These are phyloP conservation scores for Trichosanthes truncata DNA, from an alignment of 306 rosid species.

Conservation along the genomic window DNA sequence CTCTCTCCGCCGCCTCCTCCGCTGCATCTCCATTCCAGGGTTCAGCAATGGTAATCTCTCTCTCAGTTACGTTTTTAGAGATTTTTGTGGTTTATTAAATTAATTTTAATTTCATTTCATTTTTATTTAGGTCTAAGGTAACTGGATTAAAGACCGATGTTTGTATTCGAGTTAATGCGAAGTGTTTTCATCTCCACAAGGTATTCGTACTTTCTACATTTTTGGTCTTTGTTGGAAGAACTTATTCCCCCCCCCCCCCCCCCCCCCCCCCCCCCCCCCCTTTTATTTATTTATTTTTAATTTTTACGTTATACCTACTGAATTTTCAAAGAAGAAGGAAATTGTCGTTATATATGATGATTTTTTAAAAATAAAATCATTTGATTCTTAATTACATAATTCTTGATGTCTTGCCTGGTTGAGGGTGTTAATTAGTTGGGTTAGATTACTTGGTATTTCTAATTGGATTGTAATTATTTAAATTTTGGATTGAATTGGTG, in stretches of 20 bases:
- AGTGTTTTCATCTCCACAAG: constrained; percentile 75
- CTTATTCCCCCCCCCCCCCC: not conserved
- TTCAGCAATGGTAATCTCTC: constrained; percentile 43
- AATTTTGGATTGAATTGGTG: not conserved
- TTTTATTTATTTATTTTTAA: not conserved
- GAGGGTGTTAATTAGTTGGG: not conserved
- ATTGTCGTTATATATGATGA: not conserved
- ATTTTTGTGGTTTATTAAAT: not conserved
- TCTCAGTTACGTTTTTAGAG: not conserved
- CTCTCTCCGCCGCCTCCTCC: constrained; percentile 28
- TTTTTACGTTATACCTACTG: too few species aligned
- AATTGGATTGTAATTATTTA: not conserved
- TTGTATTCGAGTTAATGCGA: constrained; percentile 46
- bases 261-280: too few species aligned
- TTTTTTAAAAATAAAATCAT: not conserved
- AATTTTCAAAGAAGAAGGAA: not conserved
- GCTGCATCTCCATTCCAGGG: constrained; percentile 29
- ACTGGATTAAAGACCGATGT: constrained; percentile 45
- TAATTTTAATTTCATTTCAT: not conserved
- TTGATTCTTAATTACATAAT: too few species aligned
- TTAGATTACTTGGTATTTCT: not conserved
- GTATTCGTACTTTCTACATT: constrained; percentile 19
- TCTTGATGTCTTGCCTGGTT: too few species aligned
- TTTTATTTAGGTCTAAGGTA: constrained; percentile 32
- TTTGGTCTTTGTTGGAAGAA: not conserved